Evolutionary conservation across 2,329 filamentous ascomycete species (phyloP).

Genomic region (Cylindrodendrum hubeiense): DNA sequence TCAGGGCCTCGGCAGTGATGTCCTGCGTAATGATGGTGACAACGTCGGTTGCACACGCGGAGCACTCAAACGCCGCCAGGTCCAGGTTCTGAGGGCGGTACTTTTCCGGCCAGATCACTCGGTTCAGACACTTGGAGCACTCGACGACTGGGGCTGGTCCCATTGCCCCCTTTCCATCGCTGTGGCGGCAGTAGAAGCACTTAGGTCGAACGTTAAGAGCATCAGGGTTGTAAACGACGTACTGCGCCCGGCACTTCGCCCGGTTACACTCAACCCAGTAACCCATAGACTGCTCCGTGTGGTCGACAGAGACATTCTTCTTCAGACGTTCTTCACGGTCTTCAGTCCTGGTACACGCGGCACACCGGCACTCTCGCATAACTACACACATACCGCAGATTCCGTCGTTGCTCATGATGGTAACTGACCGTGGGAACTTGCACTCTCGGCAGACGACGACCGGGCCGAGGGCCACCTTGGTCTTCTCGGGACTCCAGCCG

Average conservation of each 20-base stretch:
- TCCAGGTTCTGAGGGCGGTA: slow-evolving; percentile 55
- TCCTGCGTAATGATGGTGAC: slow-evolving; percentile 53
- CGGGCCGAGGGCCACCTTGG: slow-evolving; percentile 56
- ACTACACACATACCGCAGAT: slow-evolving; percentile 58
- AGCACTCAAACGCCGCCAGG: slow-evolving; percentile 52
- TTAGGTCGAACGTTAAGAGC: slow-evolving; percentile 59
- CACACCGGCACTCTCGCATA: slow-evolving; percentile 35
- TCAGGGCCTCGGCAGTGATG: slow-evolving; percentile 53
- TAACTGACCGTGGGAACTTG: slow-evolving; percentile 61
- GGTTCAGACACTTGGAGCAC: slow-evolving; percentile 58
- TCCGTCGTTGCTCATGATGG: slow-evolving; percentile 56
- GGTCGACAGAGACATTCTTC: slow-evolving; percentile 47
- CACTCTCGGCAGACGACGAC: slow-evolving; percentile 56
- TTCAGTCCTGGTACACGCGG: slow-evolving; percentile 30
- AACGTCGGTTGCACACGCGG: slow-evolving; percentile 52
- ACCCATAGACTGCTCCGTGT: slow-evolving; percentile 47
- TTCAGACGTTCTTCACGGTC: slow-evolving; percentile 40
- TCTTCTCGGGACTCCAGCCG: slow-evolving; percentile 61
- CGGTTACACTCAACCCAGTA: slow-evolving; percentile 63
- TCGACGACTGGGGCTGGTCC: slow-evolving; percentile 55
- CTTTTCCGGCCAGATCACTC: slow-evolving; percentile 59
- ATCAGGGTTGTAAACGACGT: slow-evolving; percentile 60
- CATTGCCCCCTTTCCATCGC: slow-evolving; percentile 17
- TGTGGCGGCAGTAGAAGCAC: slow-evolving; percentile 61
- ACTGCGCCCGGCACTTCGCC: slow-evolving; percentile 60